Conservation (phyloP, 495 filamentous ascomycete species). For the Peziza echinospora region DNA sequence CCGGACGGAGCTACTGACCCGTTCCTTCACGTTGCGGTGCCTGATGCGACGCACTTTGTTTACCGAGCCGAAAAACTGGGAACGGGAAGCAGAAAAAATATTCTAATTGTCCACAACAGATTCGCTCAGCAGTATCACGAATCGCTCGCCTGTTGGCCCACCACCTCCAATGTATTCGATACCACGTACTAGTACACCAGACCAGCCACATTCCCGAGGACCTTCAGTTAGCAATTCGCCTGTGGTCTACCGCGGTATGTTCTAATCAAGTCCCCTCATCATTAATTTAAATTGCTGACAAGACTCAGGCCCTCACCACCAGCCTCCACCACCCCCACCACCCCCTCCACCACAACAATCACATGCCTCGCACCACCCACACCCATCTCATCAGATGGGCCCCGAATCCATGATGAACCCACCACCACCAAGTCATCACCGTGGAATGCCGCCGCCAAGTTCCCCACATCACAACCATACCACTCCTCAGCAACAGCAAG, state of each 20-base stretch:
- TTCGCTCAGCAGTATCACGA: neutral
- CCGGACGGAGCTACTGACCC: too few species aligned
- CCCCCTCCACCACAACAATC: neutral
- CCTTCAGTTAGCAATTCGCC: neutral
- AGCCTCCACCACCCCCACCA: neutral
- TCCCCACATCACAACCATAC: constrained; percentile 9
- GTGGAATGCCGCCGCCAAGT: constrained; percentile 16
- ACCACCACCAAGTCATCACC: constrained; percentile 8
- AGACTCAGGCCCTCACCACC: too few species aligned
- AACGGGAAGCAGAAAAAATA: neutral
- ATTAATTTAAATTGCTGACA: too few species aligned
- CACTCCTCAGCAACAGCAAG: constrained; percentile 7
- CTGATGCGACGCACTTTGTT: too few species aligned
- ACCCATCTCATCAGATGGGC: constrained; percentile 5
- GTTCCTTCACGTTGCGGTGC: too few species aligned
- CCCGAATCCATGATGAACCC: neutral
- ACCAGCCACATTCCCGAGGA: neutral
- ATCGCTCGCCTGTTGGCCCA: neutral
- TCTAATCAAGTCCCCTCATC: too few species aligned
- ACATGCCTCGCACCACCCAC: neutral
- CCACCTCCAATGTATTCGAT: neutral
- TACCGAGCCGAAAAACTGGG: neutral
- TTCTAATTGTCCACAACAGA: neutral
- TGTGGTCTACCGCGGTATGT: neutral
- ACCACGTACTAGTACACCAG: neutral